A percentile compares a stretch with the other conserved stretches of the same genome.
phyloP scores from a whole-genome alignment of 805 yeast genomes.

The Barnettozyma californica region DNA sequence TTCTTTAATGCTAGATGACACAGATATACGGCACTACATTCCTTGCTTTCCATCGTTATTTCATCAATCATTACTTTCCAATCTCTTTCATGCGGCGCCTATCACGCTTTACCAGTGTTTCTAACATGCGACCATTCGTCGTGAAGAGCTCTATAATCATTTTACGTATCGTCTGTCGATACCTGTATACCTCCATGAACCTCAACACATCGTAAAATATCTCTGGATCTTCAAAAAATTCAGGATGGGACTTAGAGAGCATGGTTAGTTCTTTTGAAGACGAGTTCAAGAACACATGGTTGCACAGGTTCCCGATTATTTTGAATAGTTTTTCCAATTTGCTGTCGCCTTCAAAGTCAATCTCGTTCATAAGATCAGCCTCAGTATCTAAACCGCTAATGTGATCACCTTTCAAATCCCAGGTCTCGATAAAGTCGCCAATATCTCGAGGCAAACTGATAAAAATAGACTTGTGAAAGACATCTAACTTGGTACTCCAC shows the following conservation, averaged over 20 bases:
- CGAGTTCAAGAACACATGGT: slow-evolving; percentile 45
- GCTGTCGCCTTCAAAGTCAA: slow-evolving; percentile 21
- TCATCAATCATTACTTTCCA: not conserved
- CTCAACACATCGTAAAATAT: slow-evolving; percentile 48
- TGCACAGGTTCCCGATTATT: slow-evolving; percentile 50
- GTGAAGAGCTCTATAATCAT: slow-evolving; percentile 63
- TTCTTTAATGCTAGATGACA: no score
- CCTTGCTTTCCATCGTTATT: not conserved
- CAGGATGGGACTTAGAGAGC: slow-evolving; percentile 45
- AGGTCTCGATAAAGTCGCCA: slow-evolving; percentile 25
- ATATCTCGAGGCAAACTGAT: slow-evolving; percentile 35
- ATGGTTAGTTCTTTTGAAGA: slow-evolving; percentile 54
- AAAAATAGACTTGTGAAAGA: slow-evolving; percentile 38
- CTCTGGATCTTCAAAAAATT: slow-evolving; percentile 48
- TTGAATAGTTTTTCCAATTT: slow-evolving; percentile 27
- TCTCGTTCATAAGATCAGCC: slow-evolving; percentile 8
- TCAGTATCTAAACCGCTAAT: slow-evolving; percentile 8
- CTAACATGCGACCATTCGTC: slow-evolving; percentile 43
- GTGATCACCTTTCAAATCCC: slow-evolving; percentile 3
- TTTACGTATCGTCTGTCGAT: slow-evolving; percentile 56
- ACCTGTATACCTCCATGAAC: slow-evolving; percentile 51
- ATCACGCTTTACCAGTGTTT: slow-evolving; percentile 43
- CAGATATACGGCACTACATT: not conserved
- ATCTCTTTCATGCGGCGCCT: slow-evolving; percentile 27
- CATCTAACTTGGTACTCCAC: slow-evolving; percentile 55